These are phyloP conservation scores for Daphne laureola DNA, from an alignment of 441 rosid species.

Conservation along the genomic window DNA sequence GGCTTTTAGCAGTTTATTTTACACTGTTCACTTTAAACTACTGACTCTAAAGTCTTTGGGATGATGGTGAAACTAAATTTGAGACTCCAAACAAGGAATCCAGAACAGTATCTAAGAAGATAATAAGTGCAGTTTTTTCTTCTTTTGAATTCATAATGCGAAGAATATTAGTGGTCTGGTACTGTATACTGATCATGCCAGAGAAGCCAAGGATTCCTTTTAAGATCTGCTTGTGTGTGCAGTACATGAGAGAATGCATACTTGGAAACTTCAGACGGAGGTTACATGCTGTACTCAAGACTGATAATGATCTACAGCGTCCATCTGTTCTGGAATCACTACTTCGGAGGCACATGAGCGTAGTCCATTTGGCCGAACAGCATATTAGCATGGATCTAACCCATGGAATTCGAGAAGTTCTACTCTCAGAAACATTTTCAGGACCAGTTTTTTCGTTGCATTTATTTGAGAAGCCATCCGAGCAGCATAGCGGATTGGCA, in stretches of 20 bases:
- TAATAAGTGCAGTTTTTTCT: too few species aligned
- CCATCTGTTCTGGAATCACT: slow-evolving; percentile 82
- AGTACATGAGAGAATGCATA: slow-evolving; percentile 99
- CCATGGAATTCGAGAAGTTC: slow-evolving; percentile 83
- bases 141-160: too few species aligned
- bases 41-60: too few species aligned
- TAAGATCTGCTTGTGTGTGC: slow-evolving; percentile 24
- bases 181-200: neutral
- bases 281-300: slow-evolving; percentile 69
- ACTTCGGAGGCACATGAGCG: slow-evolving; percentile 79
- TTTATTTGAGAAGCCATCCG: slow-evolving; percentile 64
- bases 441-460: slow-evolving; percentile 92
- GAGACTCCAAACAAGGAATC: too few species aligned
- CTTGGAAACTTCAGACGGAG: slow-evolving; percentile 96
- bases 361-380: slow-evolving; percentile 94
- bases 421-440: slow-evolving; percentile 82
- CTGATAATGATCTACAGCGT: slow-evolving; percentile 93
- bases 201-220: neutral
- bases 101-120: too few species aligned
- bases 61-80: too few species aligned
- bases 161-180: neutral
- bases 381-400: slow-evolving; percentile 99
- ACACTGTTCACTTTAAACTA: too few species aligned
- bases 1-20: too few species aligned
- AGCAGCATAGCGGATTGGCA: slow-evolving; percentile 78